Percentiles rank a stretch among this genome's conserved stretches.
phyloP scores from a whole-genome alignment of 345 rosid genomes.

The Erysimum cheiranthoides region DNA sequence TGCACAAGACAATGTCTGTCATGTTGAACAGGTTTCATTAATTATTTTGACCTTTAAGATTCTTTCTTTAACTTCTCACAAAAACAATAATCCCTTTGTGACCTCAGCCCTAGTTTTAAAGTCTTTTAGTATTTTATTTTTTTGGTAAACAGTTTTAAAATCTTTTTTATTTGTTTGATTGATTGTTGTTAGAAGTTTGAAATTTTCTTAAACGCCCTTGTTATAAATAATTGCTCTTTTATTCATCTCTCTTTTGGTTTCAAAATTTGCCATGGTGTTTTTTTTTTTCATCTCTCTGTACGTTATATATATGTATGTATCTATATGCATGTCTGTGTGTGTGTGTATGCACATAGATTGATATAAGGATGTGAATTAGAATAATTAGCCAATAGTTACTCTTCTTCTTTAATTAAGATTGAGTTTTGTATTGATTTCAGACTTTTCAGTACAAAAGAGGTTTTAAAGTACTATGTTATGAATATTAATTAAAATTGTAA shows the following conservation, averaged over 20 bases:
- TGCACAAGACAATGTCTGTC: conserved; percentile 46
- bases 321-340: neutral
- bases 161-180: neutral
- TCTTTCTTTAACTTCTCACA: conserved; percentile 39
- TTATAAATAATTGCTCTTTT: conserved; percentile 8
- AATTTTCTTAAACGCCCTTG: conserved; percentile 35
- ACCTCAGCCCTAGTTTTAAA: conserved; percentile 49
- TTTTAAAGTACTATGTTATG: conserved; percentile 5
- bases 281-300: neutral
- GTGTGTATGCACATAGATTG: neutral
- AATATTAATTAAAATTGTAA: conserved; percentile 24
- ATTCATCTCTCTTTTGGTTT: conserved; percentile 17
- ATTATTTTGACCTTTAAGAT: conserved; percentile 48
- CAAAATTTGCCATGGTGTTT: conserved; percentile 31
- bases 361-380: conserved; percentile 14
- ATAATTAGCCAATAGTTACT: conserved; percentile 32
- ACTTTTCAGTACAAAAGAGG: conserved; percentile 27
- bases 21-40: conserved; percentile 45
- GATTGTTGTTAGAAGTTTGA: conserved; percentile 35
- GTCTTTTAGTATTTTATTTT: neutral
- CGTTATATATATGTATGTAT: neutral
- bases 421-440: conserved; percentile 38
- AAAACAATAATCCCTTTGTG: conserved; percentile 41
- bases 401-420: conserved; percentile 29
- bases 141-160: neutral